Evolutionary conservation across 2,329 filamentous ascomycete genomes (phyloP), one percentile per base, ranked within the genome.

Genomic region (Colletotrichum caudatum): DNA sequence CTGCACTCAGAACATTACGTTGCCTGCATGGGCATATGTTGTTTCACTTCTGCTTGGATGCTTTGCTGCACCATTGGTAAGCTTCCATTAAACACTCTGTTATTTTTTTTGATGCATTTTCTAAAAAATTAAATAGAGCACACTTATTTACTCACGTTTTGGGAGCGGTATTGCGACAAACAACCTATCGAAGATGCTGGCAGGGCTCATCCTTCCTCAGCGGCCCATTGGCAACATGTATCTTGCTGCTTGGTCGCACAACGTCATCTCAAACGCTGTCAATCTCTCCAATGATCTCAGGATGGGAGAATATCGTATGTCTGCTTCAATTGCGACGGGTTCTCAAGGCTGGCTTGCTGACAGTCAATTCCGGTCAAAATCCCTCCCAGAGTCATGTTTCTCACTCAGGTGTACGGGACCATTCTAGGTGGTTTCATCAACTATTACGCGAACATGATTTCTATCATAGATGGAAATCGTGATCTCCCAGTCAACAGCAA

Each of bases 151-250:
- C 68, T 84, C 85, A 2, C 81, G 86, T 0, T 89, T 81, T 51
- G 88, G 88, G 12, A 89, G 86, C 57, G 88, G 88, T 16, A 88
- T 89, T 44, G 85, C 86, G 9, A 89, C 87, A 2, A 89, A 89
- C 75, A 88, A 89, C 67, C 70, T 90, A 50, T 89, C 86, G 26
- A 88, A 89, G 74, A 87, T 89, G 86, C 70, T 89, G 59, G 87
- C 83, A 0, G 87, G 87, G 62, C 79, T 88, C 3, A 78, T 86
- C 69, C 74, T 88, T 2, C 87, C 87, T 1, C 84, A 82, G 1
- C 82, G 84, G 1, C 87, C 87, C 0, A 74, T 89, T 5, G 87
- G 85, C 2, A 89, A 89, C 77, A 87, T 89, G 84, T 89, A 88
- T 76, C 89, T 89, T 75, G 85, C 87, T 9, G 84, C 84, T 14